Percentiles rank a stretch among this genome's conserved stretches.
Conservation (phyloP, 140 eudicot species). For the Oenanthe javanica region DNA sequence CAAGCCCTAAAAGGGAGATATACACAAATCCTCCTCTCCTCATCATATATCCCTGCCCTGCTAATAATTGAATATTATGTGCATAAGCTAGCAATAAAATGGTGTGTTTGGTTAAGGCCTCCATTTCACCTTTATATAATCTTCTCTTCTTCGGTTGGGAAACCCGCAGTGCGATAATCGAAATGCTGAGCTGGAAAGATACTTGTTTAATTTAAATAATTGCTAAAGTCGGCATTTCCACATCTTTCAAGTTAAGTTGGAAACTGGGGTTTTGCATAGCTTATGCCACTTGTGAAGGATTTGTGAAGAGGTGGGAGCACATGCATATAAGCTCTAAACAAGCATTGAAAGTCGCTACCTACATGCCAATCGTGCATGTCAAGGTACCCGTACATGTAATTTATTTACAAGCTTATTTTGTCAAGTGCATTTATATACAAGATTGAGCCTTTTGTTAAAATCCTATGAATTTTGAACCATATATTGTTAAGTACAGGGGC, state of each 20-base stretch:
- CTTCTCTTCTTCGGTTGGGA: no score
- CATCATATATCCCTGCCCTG: background rate
- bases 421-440: background rate
- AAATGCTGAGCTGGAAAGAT: background rate
- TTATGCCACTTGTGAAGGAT: conserved; percentile 6
- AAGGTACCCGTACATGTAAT: background rate
- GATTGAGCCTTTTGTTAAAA: no score
- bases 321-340: background rate
- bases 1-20: conserved; percentile 16
- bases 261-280: background rate
- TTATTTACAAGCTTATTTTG: no score
- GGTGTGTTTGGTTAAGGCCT: background rate
- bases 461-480: no score
- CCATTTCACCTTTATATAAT: background rate
- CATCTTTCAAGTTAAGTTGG: background rate
- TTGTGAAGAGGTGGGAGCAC: background rate
- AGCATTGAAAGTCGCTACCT: conserved; percentile 4
- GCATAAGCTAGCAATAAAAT: background rate
- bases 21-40: conserved; percentile 32
- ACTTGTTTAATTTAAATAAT: background rate
- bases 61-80: background rate
- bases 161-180: background rate
- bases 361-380: conserved; percentile 6
- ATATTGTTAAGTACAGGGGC: no score
- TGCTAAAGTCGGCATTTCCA: background rate